Conservation (phyloP, 805 yeast genomes). For the Lipomyces japonicus region DNA sequence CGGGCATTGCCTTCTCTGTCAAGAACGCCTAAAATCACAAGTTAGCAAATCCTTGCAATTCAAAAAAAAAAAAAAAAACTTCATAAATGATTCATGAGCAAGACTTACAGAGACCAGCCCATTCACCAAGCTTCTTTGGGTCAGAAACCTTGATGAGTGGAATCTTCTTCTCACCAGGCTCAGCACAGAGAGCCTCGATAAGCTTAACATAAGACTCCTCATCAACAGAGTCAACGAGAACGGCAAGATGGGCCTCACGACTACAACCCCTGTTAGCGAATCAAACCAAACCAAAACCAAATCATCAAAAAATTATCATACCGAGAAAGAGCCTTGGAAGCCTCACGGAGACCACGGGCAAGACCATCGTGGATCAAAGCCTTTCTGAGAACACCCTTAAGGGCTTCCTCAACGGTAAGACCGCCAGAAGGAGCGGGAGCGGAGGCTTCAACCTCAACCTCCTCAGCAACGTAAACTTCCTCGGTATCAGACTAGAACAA, state of each 20-base stretch:
- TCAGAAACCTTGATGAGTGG: constrained; percentile 99
- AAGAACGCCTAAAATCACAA: constrained; percentile 57
- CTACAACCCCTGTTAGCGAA: constrained; percentile 2
- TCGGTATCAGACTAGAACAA: constrained; percentile 47
- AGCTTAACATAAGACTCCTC: constrained; percentile 95
- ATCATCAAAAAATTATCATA: constrained; percentile 8
- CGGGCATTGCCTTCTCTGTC: constrained; percentile 99
- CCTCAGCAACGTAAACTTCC: constrained; percentile 77
- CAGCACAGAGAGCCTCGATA: constrained; percentile 99
- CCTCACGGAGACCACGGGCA: constrained; percentile 99
- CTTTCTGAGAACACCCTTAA: constrained; percentile 96
- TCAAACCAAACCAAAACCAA: not conserved
- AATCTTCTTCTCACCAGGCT: constrained; percentile 90
- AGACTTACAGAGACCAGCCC: constrained; percentile 86
- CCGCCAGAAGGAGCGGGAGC: constrained; percentile 78
- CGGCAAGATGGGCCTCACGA: constrained; percentile 94
- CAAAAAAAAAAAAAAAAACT: not conserved
- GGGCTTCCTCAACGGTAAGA: constrained; percentile 96
- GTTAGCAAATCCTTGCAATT: too few relatives aligned
- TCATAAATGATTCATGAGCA: not conserved
- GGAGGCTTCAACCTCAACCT: constrained; percentile 68
- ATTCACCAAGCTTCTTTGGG: constrained; percentile 99
- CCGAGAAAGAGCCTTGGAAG: constrained; percentile 96
- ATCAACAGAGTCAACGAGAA: constrained; percentile 96
- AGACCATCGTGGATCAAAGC: constrained; percentile 98